Base-by-base conservation (phyloP, 148 eudicot genomes). In the Salicornia ramosissima region DNA sequence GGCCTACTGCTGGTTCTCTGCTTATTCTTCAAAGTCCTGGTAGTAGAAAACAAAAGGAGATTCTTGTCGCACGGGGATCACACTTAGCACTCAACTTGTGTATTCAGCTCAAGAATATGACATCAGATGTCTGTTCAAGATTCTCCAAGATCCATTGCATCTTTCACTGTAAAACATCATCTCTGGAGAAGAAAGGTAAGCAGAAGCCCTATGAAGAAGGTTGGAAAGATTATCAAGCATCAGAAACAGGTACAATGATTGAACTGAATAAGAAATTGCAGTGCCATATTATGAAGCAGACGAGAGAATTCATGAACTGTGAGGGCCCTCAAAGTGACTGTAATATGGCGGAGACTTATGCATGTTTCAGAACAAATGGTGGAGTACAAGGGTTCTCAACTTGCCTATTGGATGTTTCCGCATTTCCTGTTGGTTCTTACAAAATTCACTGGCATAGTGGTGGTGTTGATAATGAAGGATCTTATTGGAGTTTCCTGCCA, bases 401-500 rank as follows among this genome's bases (percentile, higher is more conserved):
- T 64, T 90, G 96, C 75, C 74, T 94, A 85, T 82, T 94, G 33
- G 85, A 90, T 75, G 85, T 84, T 73, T 90, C 96, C 61, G 65
- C 73, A 58, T 87, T 90, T 73, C 86, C 90, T 9, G 56, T 69
- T 43, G 98, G 98, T 61, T 78, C 80, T 33, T 94, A 88, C 83
- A 75, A 64, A 64, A 84, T 86, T 52, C 71, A 79, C 54, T 94
- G 97, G 98, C 88, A 42, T 28, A 73, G 89, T 76, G 82, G 89
- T 55, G 85, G 74, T 65, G 65, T 88, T 24, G 98, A 90, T 65
- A 39, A 47, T 34, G 36, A 70, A 33, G 98, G 96, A 75, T 76
- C 77, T 68, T 93, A 84, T 61, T 76, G 90, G 87, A 93, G 77
- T 79, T 71, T 88, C 57, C 78, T 84, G 25, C 85, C 98, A 65